Evolutionary conservation across 1,284 basidiomycete species (phyloP).

Genomic region (Afroboletus lepidellus): DNA sequence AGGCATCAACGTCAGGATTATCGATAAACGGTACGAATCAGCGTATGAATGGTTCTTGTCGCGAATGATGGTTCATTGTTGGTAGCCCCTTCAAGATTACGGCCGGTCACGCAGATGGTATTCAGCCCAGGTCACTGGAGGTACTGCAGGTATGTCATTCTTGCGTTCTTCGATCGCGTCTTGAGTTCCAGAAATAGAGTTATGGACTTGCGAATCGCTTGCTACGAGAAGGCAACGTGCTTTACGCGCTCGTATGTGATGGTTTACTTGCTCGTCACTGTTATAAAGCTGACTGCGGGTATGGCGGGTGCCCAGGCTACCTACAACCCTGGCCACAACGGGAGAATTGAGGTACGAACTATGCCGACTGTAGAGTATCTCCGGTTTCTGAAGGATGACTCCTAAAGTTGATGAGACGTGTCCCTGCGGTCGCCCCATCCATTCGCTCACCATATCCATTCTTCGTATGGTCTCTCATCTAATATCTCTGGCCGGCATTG

Average conservation of each 20-base stretch:
- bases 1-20: no score
- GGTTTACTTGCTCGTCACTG: background rate
- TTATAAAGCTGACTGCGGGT: background rate
- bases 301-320: background rate
- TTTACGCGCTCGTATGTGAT: constrained; percentile 59
- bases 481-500: background rate
- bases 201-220: constrained; percentile 70
- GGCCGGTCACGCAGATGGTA: background rate
- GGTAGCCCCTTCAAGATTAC: no score
- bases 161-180: constrained; percentile 23
- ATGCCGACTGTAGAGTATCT: background rate
- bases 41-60: no score
- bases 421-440: background rate
- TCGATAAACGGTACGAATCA: no score
- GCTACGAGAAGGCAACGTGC: constrained; percentile 62
- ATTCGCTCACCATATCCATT: background rate
- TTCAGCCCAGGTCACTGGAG: background rate
- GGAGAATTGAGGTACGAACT: background rate
- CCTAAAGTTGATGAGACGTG: background rate
- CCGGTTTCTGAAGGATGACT: background rate
- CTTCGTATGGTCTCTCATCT: background rate
- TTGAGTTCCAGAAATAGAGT: constrained; percentile 42
- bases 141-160: background rate
- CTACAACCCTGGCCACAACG: background rate
- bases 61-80: no score